Evolutionary conservation across 208 protist genomes (phyloP).

Genomic region (Trypanosoma platydactyli): DNA sequence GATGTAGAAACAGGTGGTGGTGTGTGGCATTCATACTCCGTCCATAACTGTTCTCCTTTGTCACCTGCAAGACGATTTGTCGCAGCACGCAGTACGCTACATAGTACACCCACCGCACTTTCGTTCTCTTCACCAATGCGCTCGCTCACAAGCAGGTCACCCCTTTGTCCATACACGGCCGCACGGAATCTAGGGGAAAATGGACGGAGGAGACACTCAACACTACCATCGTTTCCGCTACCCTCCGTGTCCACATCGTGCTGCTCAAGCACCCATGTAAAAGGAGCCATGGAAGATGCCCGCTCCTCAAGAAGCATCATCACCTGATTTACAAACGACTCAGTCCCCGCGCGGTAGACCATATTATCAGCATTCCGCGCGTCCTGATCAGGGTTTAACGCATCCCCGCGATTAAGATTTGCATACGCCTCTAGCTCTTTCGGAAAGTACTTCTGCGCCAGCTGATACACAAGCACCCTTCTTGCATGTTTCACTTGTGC

Average conservation of each 20-base stretch:
- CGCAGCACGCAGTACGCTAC: constrained; percentile 64
- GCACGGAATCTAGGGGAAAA: constrained; percentile 55
- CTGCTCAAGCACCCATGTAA: constrained; percentile 59
- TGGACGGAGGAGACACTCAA: constrained; percentile 38
- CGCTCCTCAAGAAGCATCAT: constrained; percentile 52
- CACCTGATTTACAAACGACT: constrained; percentile 69
- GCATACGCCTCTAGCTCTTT: constrained; percentile 71
- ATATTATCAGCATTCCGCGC: constrained; percentile 27
- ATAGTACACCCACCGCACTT: constrained; percentile 64
- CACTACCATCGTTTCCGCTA: constrained; percentile 37
- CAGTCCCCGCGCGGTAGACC: constrained; percentile 44
- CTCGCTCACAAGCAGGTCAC: constrained; percentile 73
- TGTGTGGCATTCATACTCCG: constrained; percentile 77
- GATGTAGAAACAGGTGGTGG: constrained; percentile 33
- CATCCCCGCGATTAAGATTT: constrained; percentile 53
- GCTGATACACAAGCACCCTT: constrained; percentile 68
- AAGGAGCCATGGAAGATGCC: constrained; percentile 52
- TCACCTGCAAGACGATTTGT: constrained; percentile 58
- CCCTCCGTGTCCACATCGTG: constrained; percentile 12
- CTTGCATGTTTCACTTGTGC: constrained; percentile 57
- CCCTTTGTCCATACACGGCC: constrained; percentile 65
- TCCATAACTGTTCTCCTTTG: constrained; percentile 76
- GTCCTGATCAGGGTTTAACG: constrained; percentile 48
- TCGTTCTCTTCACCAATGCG: constrained; percentile 43
- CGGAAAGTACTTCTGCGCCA: constrained; percentile 79